Base-by-base conservation (phyloP, 768 basidiomycete species). In the Tephrocybe sp. region DNA sequence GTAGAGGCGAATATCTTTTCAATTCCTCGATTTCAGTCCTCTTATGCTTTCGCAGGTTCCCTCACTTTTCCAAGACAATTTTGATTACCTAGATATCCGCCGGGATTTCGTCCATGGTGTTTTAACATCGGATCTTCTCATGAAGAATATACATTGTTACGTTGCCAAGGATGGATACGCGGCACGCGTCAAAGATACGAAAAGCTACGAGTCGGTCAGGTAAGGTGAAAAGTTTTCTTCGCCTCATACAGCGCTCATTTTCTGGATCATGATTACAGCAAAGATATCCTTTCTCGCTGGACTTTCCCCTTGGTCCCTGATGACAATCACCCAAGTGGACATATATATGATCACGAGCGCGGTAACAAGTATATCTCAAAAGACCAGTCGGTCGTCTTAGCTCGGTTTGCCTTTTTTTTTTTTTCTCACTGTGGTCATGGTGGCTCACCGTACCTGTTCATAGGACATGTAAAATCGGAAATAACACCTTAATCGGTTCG, bases 31-130 rank as follows among this genome's bases (percentile, higher is more conserved):
- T 9, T 4, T 42, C 31, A 41, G 22, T 10, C 39, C 35, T 35
- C 48, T 51, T 14, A 13, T 34, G 51, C 48, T 33, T 44, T 12
- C 60, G 13, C 41, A 97, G 89, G 90, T 98, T 33, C 94, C 93
- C 1, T 95, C 95, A 1, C 66, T 98, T 4, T 99, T 98, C 72
- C 93, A 95, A 65, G 97, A 98, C 71, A 98, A 98, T 70, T 99
- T 99, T 62, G 97, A 98, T 70, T 98, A 95, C 62, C 83, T 85
- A 12, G 92, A 95, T 69, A 79, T 98, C 53, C 84, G 94, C 51
- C 77, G 83, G 57, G 93, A 98, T 69, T 97, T 99, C 61, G 89
- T 98, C 13, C 90, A 91, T 62, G 96, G 96, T 14, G 81, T 99
- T 41, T 76, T 99, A 57, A 96, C 92, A 0, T 95, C 92, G 12